Conservation (phyloP, 495 filamentous ascomycete species). For the Penicillium maclennaniae region DNA sequence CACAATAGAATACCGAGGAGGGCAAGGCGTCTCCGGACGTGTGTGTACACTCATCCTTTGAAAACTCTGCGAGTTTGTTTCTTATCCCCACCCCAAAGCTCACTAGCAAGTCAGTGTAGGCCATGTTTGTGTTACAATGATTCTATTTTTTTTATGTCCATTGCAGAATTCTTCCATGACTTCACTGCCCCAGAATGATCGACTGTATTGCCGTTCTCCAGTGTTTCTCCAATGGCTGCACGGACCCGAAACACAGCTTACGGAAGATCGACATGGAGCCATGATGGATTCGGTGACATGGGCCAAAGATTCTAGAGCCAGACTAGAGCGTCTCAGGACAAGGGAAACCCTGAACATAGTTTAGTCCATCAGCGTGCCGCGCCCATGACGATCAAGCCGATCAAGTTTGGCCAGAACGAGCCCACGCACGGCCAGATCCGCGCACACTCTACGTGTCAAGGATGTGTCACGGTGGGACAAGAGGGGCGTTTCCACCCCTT, state of each 20-base stretch:
- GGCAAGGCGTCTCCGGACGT: conserved; percentile 4
- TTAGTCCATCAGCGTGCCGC: no score
- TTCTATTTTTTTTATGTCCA: not conserved
- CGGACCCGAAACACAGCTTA: conserved; percentile 14
- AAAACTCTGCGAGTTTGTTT: not conserved
- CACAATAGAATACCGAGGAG: not conserved
- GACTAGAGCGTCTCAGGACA: not conserved
- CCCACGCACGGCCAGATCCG: not conserved
- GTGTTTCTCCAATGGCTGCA: not conserved
- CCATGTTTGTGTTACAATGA: not conserved
- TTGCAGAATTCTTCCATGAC: not conserved
- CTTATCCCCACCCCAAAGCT: not conserved
- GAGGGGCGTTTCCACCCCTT: not conserved
- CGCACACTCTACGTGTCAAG: conserved; percentile 16
- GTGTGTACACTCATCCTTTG: not conserved
- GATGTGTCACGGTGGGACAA: conserved; percentile 18
- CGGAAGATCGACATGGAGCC: conserved; percentile 20
- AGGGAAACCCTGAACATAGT: no score
- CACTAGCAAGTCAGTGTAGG: not conserved
- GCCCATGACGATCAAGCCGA: not conserved
- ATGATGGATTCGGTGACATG: not conserved
- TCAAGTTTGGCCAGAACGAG: not conserved
- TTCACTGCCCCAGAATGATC: not conserved
- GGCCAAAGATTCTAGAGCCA: not conserved
- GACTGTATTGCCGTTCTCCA: not conserved